These are phyloP conservation scores for Fusarium protoensiforme DNA, from an alignment of 2,329 filamentous ascomycete species.

Conservation along the genomic window DNA sequence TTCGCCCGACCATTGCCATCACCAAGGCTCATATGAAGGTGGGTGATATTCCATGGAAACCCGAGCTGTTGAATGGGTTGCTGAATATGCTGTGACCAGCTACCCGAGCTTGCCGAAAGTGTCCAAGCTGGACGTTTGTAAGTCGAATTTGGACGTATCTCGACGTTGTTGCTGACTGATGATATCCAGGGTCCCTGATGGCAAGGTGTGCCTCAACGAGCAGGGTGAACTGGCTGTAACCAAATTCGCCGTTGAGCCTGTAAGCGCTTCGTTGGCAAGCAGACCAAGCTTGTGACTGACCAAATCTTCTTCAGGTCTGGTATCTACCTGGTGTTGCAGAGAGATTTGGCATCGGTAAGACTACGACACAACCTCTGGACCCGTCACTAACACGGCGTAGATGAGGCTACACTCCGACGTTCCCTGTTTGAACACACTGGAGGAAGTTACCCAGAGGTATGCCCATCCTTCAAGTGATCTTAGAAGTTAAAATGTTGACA, in stretches of 20 bases:
- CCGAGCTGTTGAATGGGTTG: not conserved
- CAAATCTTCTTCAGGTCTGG: constrained; percentile 65
- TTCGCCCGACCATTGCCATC: constrained; percentile 90
- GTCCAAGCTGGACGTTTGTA: constrained; percentile 76
- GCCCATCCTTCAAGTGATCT: not conserved
- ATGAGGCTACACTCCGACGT: constrained; percentile 87
- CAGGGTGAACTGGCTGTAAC: constrained; percentile 90
- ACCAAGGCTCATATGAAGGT: constrained; percentile 93
- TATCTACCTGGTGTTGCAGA: constrained; percentile 89
- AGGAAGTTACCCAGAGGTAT: constrained; percentile 89
- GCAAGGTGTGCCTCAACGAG: constrained; percentile 90
- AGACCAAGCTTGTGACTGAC: constrained; percentile 2
- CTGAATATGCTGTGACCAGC: constrained; percentile 47
- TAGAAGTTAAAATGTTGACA: constrained; percentile 32
- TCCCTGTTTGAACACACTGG: constrained; percentile 95
- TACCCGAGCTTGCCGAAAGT: constrained; percentile 93
- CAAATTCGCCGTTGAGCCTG: constrained; percentile 96
- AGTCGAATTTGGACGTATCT: constrained; percentile 77
- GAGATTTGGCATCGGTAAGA: constrained; percentile 85
- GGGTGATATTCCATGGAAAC: not conserved
- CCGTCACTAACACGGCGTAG: constrained; percentile 54
- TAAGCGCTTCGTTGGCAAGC: constrained; percentile 53
- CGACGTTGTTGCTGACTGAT: constrained; percentile 21
- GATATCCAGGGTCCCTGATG: constrained; percentile 70
- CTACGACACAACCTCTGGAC: not conserved